Percentiles rank a stretch among this genome's conserved stretches.
phyloP scores from a whole-genome alignment of 768 basidiomycete species.

The Phanerochaete sordida region DNA sequence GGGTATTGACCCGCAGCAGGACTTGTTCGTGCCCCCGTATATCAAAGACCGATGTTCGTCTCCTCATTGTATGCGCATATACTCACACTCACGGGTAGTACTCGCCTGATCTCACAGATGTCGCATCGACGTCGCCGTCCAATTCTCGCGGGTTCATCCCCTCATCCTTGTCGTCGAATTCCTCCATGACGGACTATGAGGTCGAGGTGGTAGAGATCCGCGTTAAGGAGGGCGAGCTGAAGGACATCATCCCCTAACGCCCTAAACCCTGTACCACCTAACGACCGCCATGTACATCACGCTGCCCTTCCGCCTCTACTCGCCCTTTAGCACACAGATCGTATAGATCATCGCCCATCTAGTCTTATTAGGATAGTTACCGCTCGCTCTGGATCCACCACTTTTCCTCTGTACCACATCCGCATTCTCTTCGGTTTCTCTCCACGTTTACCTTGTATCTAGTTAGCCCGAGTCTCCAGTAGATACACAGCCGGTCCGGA shows the following conservation, averaged over 20 bases:
- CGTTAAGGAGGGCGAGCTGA: conserved; percentile 73
- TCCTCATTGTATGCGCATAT: conserved; percentile 16
- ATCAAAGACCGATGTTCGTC: conserved; percentile 87
- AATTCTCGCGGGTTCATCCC: conserved; percentile 63
- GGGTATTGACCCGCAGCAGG: conserved; percentile 37
- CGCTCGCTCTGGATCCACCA: not conserved
- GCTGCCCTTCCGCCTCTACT: too few relatives aligned
- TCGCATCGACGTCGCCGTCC: conserved; percentile 81
- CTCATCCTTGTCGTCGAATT: conserved; percentile 65
- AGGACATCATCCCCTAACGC: conserved; percentile 64
- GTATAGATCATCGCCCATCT: not conserved
- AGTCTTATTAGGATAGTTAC: not conserved
- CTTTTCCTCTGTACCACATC: conserved; percentile 11
- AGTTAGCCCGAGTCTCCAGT: not conserved
- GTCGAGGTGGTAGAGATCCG: conserved; percentile 88
- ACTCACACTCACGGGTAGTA: not conserved
- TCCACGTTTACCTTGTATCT: conserved; percentile 1
- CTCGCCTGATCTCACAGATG: conserved; percentile 42
- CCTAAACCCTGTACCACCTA: not conserved
- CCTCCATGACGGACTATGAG: conserved; percentile 70
- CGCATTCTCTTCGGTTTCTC: not conserved
- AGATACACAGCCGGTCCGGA: conserved; percentile 5
- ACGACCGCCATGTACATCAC: not conserved
- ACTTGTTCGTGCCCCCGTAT: conserved; percentile 83
- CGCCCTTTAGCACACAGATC: not conserved